These are phyloP conservation scores for Fusarium luffae DNA, from an alignment of 2,329 filamentous ascomycete species.

Conservation along the genomic window DNA sequence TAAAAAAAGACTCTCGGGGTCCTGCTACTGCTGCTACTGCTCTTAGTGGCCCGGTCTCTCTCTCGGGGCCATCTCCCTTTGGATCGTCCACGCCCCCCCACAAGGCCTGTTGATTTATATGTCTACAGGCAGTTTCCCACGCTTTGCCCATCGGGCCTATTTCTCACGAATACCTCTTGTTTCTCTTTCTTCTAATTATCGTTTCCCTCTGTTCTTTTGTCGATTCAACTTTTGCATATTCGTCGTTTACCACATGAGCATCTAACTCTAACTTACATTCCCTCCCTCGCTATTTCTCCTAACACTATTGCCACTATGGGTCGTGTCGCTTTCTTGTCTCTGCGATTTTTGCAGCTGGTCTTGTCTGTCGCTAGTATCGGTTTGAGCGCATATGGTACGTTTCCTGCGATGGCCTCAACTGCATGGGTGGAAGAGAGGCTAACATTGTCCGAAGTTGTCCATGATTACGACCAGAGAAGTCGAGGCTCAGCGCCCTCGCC, in stretches of 20 bases:
- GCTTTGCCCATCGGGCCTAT: conserved; percentile 28
- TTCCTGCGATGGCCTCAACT: neutral
- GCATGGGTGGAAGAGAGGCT: neutral
- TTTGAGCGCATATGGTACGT: conserved; percentile 42
- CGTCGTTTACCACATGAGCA: neutral
- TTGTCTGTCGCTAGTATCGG: conserved; percentile 41
- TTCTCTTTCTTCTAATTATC: conserved; percentile 12
- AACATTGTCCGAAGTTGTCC: conserved; percentile 58
- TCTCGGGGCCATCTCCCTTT: conserved; percentile 40
- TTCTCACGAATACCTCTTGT: conserved; percentile 16
- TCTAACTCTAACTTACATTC: neutral
- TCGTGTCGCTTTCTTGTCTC: conserved; percentile 28
- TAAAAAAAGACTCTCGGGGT: conserved; percentile 34
- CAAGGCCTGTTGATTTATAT: conserved; percentile 41
- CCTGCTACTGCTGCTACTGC: neutral
- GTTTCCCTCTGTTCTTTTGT: neutral
- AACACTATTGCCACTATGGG: conserved; percentile 31
- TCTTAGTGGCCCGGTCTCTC: conserved; percentile 38
- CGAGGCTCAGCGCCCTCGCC: conserved; percentile 64
- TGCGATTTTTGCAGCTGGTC: conserved; percentile 42
- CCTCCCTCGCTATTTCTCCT: conserved; percentile 7
- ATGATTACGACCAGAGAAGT: conserved; percentile 68
- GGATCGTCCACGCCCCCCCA: conserved; percentile 41
- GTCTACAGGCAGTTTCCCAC: conserved; percentile 39
- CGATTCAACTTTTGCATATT: neutral